These are phyloP conservation scores for Pythium sukuiense DNA, from an alignment of 352 stramenopile species.

Conservation along the genomic window DNA sequence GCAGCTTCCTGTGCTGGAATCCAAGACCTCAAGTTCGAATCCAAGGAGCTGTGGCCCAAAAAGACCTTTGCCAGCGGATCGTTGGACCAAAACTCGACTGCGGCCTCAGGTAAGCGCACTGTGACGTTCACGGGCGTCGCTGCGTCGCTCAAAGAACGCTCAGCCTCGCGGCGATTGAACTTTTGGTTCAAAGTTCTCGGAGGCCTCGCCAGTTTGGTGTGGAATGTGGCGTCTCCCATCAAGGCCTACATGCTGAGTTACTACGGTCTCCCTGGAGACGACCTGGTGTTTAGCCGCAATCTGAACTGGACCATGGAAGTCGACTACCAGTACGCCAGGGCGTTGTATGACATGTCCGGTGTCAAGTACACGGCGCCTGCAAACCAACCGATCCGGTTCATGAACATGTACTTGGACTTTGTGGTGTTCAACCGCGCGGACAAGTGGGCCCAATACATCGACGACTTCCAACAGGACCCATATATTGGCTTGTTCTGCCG, in stretches of 20 bases:
- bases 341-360: conserved; percentile 20
- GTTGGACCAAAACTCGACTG: not conserved
- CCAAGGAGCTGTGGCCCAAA: conserved; percentile 5
- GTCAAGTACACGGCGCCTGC: conserved; percentile 15
- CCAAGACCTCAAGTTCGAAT: not conserved
- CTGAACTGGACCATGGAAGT: conserved; percentile 26
- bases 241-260: conserved; percentile 25
- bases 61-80: not conserved
- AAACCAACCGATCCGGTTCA: conserved; percentile 24
- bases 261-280: conserved; percentile 17
- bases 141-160: conserved; percentile 2
- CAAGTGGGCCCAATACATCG: conserved; percentile 15
- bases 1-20: too few species aligned
- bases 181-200: conserved; percentile 20
- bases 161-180: not conserved
- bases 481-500: conserved; percentile 21
- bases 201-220: conserved; percentile 10
- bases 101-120: not conserved
- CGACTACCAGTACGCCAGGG: conserved; percentile 23
- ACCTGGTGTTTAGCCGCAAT: conserved; percentile 20
- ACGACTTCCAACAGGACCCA: conserved; percentile 25
- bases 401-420: conserved; percentile 29
- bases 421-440: conserved; percentile 21
- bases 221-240: conserved; percentile 23
- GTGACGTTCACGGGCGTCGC: conserved; percentile 11